Evolutionary conservation across 768 basidiomycete genomes (phyloP).

Genomic region (Tulasnella sp.): DNA sequence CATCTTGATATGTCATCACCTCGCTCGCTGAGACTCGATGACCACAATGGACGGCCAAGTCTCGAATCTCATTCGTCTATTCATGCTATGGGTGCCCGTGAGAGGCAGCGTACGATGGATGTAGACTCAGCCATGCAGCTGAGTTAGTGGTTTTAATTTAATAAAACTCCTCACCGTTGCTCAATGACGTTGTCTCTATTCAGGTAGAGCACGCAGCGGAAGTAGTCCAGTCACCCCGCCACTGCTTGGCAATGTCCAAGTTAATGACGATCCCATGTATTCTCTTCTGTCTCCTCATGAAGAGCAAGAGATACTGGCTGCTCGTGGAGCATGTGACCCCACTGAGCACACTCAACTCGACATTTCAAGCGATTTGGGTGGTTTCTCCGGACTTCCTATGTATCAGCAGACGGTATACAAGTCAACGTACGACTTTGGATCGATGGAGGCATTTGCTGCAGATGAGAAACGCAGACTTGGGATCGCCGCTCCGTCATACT

Average conservation of each 20-base stretch:
- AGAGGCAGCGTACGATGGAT: conserved; percentile 88
- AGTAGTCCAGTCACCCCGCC: conserved; percentile 4
- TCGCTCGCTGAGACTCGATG: too few species aligned
- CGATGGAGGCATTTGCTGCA: conserved; percentile 64
- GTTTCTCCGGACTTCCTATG: conserved; percentile 49
- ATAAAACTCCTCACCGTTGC: not conserved
- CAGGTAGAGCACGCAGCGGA: conserved; percentile 1
- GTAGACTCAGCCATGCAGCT: conserved; percentile 62
- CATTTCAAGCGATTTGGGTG: conserved; percentile 17
- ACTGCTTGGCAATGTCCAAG: not conserved
- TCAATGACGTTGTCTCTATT: not conserved
- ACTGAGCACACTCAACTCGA: too few species aligned
- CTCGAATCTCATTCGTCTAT: too few species aligned
- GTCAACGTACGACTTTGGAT: conserved; percentile 55
- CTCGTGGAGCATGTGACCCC: too few species aligned
- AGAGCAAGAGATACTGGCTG: too few species aligned
- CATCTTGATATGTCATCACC: too few species aligned
- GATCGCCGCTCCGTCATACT: conserved; percentile 32
- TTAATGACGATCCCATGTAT: not conserved
- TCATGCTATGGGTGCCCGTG: conserved; percentile 44
- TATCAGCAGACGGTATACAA: conserved; percentile 48
- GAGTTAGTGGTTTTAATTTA: conserved; percentile 23
- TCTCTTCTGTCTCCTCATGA: conserved; percentile 13
- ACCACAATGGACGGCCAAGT: conserved; percentile 63
- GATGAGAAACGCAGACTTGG: conserved; percentile 57